Evolutionary conservation across 139 green algal species (phyloP), one percentile per base, ranked within the genome.

Genomic region (Protoeuglena noctilucae): DNA sequence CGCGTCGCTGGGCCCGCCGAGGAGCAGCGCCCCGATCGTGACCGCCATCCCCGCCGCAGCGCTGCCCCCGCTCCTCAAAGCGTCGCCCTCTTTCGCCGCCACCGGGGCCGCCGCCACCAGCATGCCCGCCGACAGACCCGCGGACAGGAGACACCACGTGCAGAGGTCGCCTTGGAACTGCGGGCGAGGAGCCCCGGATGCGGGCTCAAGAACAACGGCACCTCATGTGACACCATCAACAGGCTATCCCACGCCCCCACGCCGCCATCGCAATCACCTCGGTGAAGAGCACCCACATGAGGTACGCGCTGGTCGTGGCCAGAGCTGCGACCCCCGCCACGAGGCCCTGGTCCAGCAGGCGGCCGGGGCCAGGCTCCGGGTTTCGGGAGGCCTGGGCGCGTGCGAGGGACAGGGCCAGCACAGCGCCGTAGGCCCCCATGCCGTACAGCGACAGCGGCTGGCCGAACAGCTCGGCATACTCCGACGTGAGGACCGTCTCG

Each of bases 91-190:
- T 19, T 27, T 19, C 34, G 46, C 46, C 29, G 47, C 24, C 23
- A 64, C 58, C 58, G 24, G 61, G 17, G 62, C 25, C 14, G 60
- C 68, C 14, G 22, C 17, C 4, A 68, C 17, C 23, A 67, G 61
- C 22, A 68, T 60, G 40, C 25, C 29, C 9, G 63, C 57, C 21
- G 70, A 83, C 21, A 93, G 67, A 17, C 23, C 57, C 0, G 82
- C 83, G 0, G 79, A 91, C 3, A 53, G 46, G 22, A 81, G 64
- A 71, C 79, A 94, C 71, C 73, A 86, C 22, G 64, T 56, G 60
- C 74, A 90, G 23, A 40, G 28, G 17, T 79, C 64, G 7, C 73
- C 82, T 16, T 45, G 46, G 40, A 95, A 81, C 26, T 68, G 48
- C n/a, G n/a, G n/a, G n/a, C n/a, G n/a, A n/a, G 3, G 70, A 84